Evolutionary conservation across 352 stramenopile genomes (phyloP).

Genomic region (Pythium chondricola): DNA sequence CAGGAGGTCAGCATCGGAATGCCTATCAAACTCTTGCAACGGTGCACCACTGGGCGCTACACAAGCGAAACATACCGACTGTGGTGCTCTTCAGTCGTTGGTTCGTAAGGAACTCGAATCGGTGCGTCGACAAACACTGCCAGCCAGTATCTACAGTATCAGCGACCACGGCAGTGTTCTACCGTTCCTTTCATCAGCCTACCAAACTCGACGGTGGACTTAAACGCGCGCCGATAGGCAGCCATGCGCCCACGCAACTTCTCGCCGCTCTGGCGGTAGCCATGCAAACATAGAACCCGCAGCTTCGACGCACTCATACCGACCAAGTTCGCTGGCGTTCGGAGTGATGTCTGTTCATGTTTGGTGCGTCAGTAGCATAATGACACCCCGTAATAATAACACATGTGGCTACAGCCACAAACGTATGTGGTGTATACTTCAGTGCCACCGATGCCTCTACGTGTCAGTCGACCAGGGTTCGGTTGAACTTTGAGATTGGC

Average conservation of each 20-base stretch:
- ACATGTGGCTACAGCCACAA: background rate
- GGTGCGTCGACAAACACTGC: constrained; percentile 74
- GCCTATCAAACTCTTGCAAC: no score
- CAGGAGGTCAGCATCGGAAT: no score
- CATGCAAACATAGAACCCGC: constrained; percentile 80
- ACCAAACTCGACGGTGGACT: constrained; percentile 81
- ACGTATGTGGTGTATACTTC: background rate
- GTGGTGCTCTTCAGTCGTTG: constrained; percentile 44
- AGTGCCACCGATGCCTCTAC: constrained; percentile 1
- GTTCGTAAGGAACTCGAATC: constrained; percentile 64
- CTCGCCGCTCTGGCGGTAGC: constrained; percentile 69
- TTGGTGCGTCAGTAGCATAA: background rate
- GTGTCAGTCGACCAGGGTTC: constrained; percentile 11
- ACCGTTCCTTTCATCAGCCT: constrained; percentile 3
- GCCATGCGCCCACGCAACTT: constrained; percentile 73
- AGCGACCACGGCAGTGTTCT: background rate
- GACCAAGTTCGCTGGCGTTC: background rate
- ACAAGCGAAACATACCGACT: constrained; percentile 27
- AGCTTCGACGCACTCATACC: constrained; percentile 43
- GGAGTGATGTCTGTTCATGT: background rate
- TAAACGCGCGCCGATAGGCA: constrained; percentile 63
- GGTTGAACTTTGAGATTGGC: constrained; percentile 17
- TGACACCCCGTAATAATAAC: constrained; percentile 1
- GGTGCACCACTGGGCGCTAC: no score
- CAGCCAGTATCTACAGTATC: constrained; percentile 1